Conservation (phyloP, 2,329 filamentous ascomycete species). For the Ophiostoma piceae region DNA sequence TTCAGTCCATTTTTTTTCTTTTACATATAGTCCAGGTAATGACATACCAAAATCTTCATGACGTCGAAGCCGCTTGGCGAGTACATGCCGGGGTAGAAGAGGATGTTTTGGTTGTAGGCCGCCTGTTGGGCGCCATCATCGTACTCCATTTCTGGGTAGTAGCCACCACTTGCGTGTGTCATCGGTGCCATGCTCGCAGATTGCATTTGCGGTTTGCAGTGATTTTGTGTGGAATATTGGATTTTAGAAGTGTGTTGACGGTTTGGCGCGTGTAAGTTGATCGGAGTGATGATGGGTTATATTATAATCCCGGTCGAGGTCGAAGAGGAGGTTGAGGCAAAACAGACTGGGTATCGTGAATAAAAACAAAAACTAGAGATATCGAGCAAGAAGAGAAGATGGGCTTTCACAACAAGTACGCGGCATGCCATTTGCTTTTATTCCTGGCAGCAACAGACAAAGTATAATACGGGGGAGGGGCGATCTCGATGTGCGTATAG, state of each 20-base stretch:
- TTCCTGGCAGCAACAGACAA: background rate
- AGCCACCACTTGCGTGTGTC: background rate
- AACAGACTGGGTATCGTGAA: background rate
- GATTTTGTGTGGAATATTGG: background rate
- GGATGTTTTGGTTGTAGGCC: background rate
- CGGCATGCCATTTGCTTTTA: background rate
- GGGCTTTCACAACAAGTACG: background rate
- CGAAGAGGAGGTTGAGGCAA: background rate
- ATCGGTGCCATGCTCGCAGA: background rate
- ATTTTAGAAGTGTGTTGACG: background rate
- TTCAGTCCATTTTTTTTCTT: background rate
- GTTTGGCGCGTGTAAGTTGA: background rate
- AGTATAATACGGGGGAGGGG: background rate
- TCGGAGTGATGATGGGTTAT: background rate
- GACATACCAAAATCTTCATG: conserved; percentile 20
- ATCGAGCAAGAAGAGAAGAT: background rate
- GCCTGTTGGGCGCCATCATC: background rate
- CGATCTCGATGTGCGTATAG: conserved; percentile 10
- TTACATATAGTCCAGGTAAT: background rate
- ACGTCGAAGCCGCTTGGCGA: conserved; percentile 23
- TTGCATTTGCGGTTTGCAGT: background rate
- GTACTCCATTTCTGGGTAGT: background rate
- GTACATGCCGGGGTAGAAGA: conserved; percentile 22
- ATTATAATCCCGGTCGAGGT: background rate
- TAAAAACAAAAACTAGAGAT: background rate